Percentiles rank a stretch among this genome's conserved stretches.
These are phyloP conservation scores for Tilletia setariae DNA, from an alignment of 1,284 basidiomycete species.

Conservation along the genomic window DNA sequence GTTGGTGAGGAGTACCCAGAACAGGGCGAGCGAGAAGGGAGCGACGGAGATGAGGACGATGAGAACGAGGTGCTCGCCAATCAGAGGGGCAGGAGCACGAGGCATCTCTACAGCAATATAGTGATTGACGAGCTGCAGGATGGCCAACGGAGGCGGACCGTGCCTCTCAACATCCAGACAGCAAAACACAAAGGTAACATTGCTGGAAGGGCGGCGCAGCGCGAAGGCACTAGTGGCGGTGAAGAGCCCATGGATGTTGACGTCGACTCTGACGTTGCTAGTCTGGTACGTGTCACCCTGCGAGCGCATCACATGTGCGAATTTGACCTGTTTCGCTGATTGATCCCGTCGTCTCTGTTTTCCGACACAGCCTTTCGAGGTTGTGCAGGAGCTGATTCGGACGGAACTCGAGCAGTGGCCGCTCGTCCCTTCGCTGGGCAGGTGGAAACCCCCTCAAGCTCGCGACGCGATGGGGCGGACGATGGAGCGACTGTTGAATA, in stretches of 20 bases:
- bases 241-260: conserved; percentile 36
- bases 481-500: conserved; percentile 1
- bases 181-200: conserved; percentile 11
- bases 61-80: conserved; percentile 28
- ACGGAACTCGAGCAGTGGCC: conserved; percentile 3
- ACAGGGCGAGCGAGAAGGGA: background rate
- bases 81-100: background rate
- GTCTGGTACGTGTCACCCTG: conserved; percentile 17
- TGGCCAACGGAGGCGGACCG: conserved; percentile 64
- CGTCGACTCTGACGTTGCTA: background rate
- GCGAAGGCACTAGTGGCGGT: conserved; percentile 8
- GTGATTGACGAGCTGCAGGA: conserved; percentile 82
- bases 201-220: conserved; percentile 16
- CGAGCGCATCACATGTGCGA: too few relatives aligned
- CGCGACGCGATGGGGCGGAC: background rate
- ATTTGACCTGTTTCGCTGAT: background rate
- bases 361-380: background rate
- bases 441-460: background rate
- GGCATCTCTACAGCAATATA: conserved; percentile 66
- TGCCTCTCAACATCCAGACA: conserved; percentile 69
- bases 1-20: conserved; percentile 45
- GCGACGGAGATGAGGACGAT: conserved; percentile 21
- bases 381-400: background rate
- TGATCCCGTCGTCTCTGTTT: background rate
- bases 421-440: background rate